Base-by-base conservation (phyloP, 805 yeast genomes). In the Grigorovia jiainica region DNA sequence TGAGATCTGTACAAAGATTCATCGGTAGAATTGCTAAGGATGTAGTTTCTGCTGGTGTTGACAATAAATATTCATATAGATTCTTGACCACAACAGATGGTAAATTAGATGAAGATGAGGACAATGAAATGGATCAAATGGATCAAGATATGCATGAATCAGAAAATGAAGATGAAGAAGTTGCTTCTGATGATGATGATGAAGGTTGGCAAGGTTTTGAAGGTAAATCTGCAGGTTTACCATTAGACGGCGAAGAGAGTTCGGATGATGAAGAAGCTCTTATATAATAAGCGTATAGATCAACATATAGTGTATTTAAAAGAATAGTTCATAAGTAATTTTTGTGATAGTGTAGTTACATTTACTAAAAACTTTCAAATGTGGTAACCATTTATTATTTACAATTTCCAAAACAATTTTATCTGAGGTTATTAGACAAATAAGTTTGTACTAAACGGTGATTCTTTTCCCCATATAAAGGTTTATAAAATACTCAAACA, bases 1-100 rank as follows among this genome's bases (percentile, higher is more conserved):
- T 86, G 49, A 76, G 89, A 51, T 72, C 83, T 1, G 64, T 87
- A 8, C 94, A 80, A 54, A 71, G 92, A 54, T 87, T 86, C 54
- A 67, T 87, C 47, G 78, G 76, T 38, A 73, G 86, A 53, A 65
- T 79, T 11, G 89, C 83, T 11, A 85, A 85, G 59, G 90, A 83
- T 42, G 72, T 85, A n/a, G 76, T 78, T 0, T 60, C 58, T 29
- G 65, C 75, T 5, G 68, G 78, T 3, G 71, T 67, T 46, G 72
- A 70, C 34, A 81, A 78, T 49, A 75, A 70, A 45, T 74, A 76
- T 54, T 60, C 74, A 38, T 72, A 71, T 54, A 64, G 66, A 39
- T 85, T 78, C 55, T 65, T 83, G 43, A 60, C 65, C 11, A 50
- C 58, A 3, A 60, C 65, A 17, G 58, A 57, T 23, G 60, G 60